Evolutionary conservation across 495 filamentous ascomycete genomes (phyloP), one percentile per base, ranked within the genome.

Genomic region (Cairneyella variabilis): DNA sequence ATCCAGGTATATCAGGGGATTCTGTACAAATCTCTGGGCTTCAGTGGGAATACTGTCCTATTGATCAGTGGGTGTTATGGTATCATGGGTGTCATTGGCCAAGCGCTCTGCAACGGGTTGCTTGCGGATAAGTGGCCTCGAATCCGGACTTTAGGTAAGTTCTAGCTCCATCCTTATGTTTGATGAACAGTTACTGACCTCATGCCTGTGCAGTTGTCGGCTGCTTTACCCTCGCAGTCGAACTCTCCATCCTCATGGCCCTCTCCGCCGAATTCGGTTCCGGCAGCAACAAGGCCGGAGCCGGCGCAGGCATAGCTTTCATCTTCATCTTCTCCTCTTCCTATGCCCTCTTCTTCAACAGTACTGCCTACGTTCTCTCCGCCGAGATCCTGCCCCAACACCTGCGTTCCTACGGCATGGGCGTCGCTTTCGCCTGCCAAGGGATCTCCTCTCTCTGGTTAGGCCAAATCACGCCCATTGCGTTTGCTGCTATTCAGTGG

Each of bases 381-480:
- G 36, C 41, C 21, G 56, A 62, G 25, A n/a, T 53, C 32, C 57
- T 62, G 44, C 56, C 60, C 3, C 28, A 53, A 14, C 37, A 10
- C 36, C 44, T 62, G 3, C 60, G 60, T 26, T 18, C 30, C 25
- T 30, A 56, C 11, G 60, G 56, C 9, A n/a, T n/a, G n/a, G 30
- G 30, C 30, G 16, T 48, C 10, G 44, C 44, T 3, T 11, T 27
- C 9, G 20, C 25, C 14, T 48, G 44, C 16, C 22, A 48, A 48
- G 44, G 44, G n/a, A 18, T 32, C 12, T n/a, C 22, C 3, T 8
- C 5, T 3, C 21, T 48, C 12, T 48, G 44, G 44, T 16, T 48
- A 9, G 72, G 69, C 5, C 74, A 77, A 52, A 68, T 78, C 34
- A 80, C 73, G 9, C 76, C 76, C 4, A 67, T 75, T 48, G 72